Conservation (phyloP, 768 basidiomycete genomes). For the Hortiboletus flavorubellus region DNA sequence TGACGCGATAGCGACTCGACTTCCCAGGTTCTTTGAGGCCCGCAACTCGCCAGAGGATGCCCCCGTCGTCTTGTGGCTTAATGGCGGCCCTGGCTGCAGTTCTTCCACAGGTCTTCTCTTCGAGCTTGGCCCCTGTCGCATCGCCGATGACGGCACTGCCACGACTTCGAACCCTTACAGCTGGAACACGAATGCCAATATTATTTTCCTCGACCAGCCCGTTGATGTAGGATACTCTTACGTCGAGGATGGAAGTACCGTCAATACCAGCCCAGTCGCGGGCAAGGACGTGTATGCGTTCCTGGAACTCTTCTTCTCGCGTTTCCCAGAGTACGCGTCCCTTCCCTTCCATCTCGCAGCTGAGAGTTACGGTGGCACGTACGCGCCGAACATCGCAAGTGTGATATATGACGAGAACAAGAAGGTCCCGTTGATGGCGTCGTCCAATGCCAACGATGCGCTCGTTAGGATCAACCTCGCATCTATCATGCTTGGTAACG, state of each 20-base stretch:
- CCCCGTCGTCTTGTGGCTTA: constrained; percentile 89
- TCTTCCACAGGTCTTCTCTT: constrained; percentile 84
- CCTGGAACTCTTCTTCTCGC: constrained; percentile 73
- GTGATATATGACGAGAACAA: constrained; percentile 79
- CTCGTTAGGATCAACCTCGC: constrained; percentile 75
- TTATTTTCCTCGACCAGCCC: constrained; percentile 68
- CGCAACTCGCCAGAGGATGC: constrained; percentile 68
- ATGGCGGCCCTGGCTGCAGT: constrained; percentile 72
- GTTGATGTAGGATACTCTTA: constrained; percentile 92
- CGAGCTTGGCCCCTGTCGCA: constrained; percentile 86
- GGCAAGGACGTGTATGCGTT: constrained; percentile 90
- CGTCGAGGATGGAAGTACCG: constrained; percentile 65
- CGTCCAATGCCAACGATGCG: constrained; percentile 36
- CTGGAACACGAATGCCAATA: constrained; percentile 76
- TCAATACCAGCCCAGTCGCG: constrained; percentile 79
- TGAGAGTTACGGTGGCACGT: constrained; percentile 77
- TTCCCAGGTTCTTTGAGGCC: constrained; percentile 82
- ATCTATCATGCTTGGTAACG: constrained; percentile 85
- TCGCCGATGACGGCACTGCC: constrained; percentile 66
- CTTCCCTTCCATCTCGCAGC: constrained; percentile 77
- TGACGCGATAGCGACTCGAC: neutral
- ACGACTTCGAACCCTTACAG: constrained; percentile 72
- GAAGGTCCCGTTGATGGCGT: constrained; percentile 43
- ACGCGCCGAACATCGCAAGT: constrained; percentile 82
- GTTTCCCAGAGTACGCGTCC: constrained; percentile 69